Percentiles rank a stretch among this genome's conserved stretches.
These are phyloP conservation scores for Lanmaoa rubissima DNA, from an alignment of 768 basidiomycete genomes.

Conservation along the genomic window DNA sequence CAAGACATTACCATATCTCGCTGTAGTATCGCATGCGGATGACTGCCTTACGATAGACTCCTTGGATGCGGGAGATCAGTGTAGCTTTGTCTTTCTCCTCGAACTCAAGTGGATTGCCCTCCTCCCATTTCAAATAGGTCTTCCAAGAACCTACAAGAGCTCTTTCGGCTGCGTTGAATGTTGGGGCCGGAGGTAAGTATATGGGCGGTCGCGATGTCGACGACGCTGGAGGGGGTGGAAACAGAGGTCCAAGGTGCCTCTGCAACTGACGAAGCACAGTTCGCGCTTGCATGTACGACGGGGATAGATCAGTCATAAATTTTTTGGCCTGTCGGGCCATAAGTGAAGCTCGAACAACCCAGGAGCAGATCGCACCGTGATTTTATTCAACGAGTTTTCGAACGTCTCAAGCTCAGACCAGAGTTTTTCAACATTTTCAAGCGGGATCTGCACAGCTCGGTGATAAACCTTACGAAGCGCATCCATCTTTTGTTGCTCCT, in stretches of 20 bases:
- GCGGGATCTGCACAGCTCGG: slow-evolving; percentile 89
- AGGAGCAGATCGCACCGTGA: slow-evolving; percentile 52
- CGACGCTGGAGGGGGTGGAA: slow-evolving; percentile 48
- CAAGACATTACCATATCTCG: slow-evolving; percentile 76
- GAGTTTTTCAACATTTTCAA: slow-evolving; percentile 87
- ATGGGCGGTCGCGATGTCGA: slow-evolving; percentile 41
- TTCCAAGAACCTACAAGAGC: slow-evolving; percentile 86
- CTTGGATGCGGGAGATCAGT: slow-evolving; percentile 68
- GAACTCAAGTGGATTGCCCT: slow-evolving; percentile 89
- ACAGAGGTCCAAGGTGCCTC: slow-evolving; percentile 62
- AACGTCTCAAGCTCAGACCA: slow-evolving; percentile 96
- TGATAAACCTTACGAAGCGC: slow-evolving; percentile 89
- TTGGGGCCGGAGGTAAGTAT: slow-evolving; percentile 68
- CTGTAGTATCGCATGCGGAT: slow-evolving; percentile 92
- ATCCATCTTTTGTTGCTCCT: slow-evolving; percentile 95
- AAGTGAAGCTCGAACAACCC: not conserved
- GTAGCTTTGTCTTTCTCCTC: slow-evolving; percentile 76
- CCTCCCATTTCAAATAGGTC: slow-evolving; percentile 92
- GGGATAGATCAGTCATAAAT: slow-evolving; percentile 89
- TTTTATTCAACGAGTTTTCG: slow-evolving; percentile 84
- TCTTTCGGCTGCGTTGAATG: slow-evolving; percentile 70
- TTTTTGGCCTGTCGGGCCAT: slow-evolving; percentile 73
- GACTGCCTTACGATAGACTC: slow-evolving; percentile 86
- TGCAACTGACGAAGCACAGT: slow-evolving; percentile 82
- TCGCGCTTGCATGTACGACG: slow-evolving; percentile 93